Evolutionary conservation across 768 basidiomycete species (phyloP).

Genomic region (Boletus subparvulus): DNA sequence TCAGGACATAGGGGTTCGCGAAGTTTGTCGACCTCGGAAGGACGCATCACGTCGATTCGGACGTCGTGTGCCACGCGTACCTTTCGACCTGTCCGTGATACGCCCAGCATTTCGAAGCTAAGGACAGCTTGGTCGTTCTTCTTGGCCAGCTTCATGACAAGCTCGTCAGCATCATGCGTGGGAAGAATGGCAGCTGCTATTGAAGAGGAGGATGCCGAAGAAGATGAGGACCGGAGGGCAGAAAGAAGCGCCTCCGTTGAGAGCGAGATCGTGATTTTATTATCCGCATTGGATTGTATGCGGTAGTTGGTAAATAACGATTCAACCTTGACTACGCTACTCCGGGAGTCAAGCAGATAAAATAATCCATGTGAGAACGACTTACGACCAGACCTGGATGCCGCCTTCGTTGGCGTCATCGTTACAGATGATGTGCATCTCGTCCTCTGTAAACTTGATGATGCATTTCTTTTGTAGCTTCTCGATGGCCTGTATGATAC

Average conservation of each 20-base stretch:
- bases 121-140: slow-evolving; percentile 78
- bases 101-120: slow-evolving; percentile 69
- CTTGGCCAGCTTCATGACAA: slow-evolving; percentile 84
- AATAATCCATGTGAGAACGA: slow-evolving; percentile 31
- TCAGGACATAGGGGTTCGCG: slow-evolving; percentile 83
- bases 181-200: slow-evolving; percentile 30
- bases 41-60: slow-evolving; percentile 76
- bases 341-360: slow-evolving; percentile 7
- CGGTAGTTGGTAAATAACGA: slow-evolving; percentile 75
- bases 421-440: slow-evolving; percentile 83
- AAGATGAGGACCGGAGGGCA: slow-evolving; percentile 65
- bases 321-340: slow-evolving; percentile 61
- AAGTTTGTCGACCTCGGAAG: slow-evolving; percentile 67
- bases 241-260: slow-evolving; percentile 72
- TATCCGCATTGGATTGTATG: slow-evolving; percentile 82
- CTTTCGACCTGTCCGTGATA: slow-evolving; percentile 60
- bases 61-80: slow-evolving; percentile 79
- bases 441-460: slow-evolving; percentile 71
- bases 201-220: slow-evolving; percentile 44
- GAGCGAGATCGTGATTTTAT: slow-evolving; percentile 76
- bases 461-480: slow-evolving; percentile 84
- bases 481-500: slow-evolving; percentile 77
- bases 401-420: slow-evolving; percentile 78
- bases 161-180: slow-evolving; percentile 56
- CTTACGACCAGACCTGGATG: slow-evolving; percentile 83